phyloP scores from a whole-genome alignment of 768 basidiomycete species.

The Scleroderma citrinum region DNA sequence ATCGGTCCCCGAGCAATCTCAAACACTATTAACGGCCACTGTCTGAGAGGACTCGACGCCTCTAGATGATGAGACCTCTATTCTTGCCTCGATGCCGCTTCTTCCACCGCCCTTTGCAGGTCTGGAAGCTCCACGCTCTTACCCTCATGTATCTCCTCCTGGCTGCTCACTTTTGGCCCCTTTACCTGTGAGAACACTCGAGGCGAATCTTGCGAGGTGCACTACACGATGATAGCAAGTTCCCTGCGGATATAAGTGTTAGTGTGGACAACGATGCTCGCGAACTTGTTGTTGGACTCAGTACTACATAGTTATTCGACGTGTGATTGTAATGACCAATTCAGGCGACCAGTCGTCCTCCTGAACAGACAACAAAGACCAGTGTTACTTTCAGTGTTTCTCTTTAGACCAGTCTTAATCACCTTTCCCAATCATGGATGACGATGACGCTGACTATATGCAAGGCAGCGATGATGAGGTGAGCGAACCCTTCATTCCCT shows the following conservation, averaged over 20 bases:
- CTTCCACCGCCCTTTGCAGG: constrained; percentile 21
- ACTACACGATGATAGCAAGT: constrained; percentile 92
- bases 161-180: constrained; percentile 84
- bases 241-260: constrained; percentile 88
- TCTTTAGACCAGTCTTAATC: neutral
- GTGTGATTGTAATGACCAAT: no score
- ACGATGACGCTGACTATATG: constrained; percentile 94
- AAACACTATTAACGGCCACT: constrained; percentile 19
- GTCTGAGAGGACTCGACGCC: constrained; percentile 7
- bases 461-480: constrained; percentile 86
- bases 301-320: no score
- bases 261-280: constrained; percentile 87
- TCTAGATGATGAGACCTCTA: constrained; percentile 23
- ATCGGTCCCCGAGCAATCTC: constrained; percentile 29
- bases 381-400: no score
- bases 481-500: constrained; percentile 7
- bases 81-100: constrained; percentile 16
- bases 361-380: no score
- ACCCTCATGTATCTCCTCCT: constrained; percentile 32
- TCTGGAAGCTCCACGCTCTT: constrained; percentile 18
- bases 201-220: constrained; percentile 90
- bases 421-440: constrained; percentile 55
- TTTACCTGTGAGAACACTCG: constrained; percentile 94
- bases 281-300: constrained; percentile 93
- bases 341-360: no score